Percentiles rank a stretch among this genome's conserved stretches.
Evolutionary conservation across 768 basidiomycete species (phyloP).

Genomic region (Suillus tomentosus): DNA sequence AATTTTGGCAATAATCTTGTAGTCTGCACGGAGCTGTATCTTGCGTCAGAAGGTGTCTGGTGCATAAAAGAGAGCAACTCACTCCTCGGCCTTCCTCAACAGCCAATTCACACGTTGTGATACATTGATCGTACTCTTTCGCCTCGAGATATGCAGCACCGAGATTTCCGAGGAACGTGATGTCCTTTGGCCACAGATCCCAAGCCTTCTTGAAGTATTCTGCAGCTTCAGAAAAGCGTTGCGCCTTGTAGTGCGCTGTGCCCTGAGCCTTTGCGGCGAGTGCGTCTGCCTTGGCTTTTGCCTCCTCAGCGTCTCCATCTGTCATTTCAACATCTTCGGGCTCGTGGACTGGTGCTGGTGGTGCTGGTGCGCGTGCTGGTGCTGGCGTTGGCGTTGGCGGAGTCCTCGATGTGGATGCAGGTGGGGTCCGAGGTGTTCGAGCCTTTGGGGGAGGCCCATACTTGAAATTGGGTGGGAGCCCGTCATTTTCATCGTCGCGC

Average conservation of each 20-base stretch:
- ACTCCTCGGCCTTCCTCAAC: conserved; percentile 90
- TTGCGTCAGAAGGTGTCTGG: background rate
- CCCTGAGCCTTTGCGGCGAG: conserved; percentile 81
- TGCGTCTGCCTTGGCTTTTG: conserved; percentile 73
- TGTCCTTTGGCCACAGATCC: conserved; percentile 91
- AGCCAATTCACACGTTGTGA: conserved; percentile 94
- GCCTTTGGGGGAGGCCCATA: conserved; percentile 27
- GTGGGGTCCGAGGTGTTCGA: conserved; percentile 31
- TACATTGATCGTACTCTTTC: conserved; percentile 86
- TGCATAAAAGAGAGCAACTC: conserved; percentile 21
- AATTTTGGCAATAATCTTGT: conserved; percentile 94
- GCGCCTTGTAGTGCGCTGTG: conserved; percentile 80
- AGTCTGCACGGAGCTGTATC: conserved; percentile 81
- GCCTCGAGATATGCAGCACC: conserved; percentile 92
- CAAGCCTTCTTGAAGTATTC: conserved; percentile 83
- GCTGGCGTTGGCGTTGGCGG: conserved; percentile 37
- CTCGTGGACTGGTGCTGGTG: conserved; percentile 22
- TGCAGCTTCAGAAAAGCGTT: conserved; percentile 77
- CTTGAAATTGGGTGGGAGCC: conserved; percentile 63
- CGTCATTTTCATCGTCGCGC: conserved; percentile 82
- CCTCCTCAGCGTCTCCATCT: conserved; percentile 69
- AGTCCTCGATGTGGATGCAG: conserved; percentile 46
- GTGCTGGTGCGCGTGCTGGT: conserved; percentile 32
- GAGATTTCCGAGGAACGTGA: conserved; percentile 91
- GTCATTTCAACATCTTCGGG: conserved; percentile 65